These are phyloP conservation scores for Brettanomyces sp. DNA, from an alignment of 805 yeast genomes.

Conservation along the genomic window DNA sequence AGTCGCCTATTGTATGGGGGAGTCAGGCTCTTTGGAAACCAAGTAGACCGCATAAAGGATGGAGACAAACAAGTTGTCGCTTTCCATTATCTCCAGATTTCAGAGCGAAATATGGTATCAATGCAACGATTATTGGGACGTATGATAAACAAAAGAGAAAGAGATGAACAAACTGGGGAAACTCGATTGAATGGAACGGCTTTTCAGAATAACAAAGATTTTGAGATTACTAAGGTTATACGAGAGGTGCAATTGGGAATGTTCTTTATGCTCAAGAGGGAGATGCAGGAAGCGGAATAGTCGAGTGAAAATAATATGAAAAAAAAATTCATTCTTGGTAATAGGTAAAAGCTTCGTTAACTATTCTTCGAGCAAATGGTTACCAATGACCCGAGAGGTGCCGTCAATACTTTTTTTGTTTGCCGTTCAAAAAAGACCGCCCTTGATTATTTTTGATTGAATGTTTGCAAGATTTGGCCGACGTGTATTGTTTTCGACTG, in stretches of 20 bases:
- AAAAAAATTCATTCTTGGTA: too few relatives aligned
- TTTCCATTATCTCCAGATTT: neutral
- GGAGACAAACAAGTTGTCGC: neutral
- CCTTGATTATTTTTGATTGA: too few relatives aligned
- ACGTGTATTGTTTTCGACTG: too few relatives aligned
- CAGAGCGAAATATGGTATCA: neutral
- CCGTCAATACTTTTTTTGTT: too few relatives aligned
- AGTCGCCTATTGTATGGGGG: neutral
- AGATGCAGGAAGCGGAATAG: constrained; percentile 1
- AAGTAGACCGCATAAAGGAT: neutral
- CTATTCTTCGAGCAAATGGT: too few relatives aligned
- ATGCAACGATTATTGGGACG: constrained; percentile 1
- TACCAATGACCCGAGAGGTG: too few relatives aligned
- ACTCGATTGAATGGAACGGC: neutral
- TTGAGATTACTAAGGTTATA: neutral
- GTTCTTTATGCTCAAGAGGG: constrained; percentile 5
- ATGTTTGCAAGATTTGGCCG: too few relatives aligned
- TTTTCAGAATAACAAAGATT: neutral
- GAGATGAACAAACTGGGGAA: neutral
- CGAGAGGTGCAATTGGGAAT: constrained; percentile 5
- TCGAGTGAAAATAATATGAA: too few relatives aligned
- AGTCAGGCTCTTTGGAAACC: constrained; percentile 1
- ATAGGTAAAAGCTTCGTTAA: too few relatives aligned
- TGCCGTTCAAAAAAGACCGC: too few relatives aligned
- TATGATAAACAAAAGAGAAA: neutral